phyloP scores from a whole-genome alignment of 2,329 filamentous ascomycete genomes.

The Monascus ruber region DNA sequence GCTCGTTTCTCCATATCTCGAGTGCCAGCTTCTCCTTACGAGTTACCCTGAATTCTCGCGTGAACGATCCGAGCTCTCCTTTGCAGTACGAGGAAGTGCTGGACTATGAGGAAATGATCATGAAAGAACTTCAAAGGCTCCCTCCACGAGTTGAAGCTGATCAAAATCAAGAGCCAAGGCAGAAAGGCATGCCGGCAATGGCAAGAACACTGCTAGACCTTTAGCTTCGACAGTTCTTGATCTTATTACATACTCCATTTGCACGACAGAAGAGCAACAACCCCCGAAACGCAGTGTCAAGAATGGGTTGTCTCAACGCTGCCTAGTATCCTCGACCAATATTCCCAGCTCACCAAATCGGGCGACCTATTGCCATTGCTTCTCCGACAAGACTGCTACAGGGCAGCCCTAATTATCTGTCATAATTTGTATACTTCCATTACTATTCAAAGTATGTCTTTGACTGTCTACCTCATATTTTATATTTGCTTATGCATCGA shows the following conservation, averaged over 20 bases:
- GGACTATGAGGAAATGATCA: conserved; percentile 15
- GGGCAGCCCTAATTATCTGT: conserved; percentile 9
- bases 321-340: conserved; percentile 8
- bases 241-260: conserved; percentile 19
- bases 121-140: conserved; percentile 12
- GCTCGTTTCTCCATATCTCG: conserved; percentile 16
- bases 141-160: conserved; percentile 9
- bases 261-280: conserved; percentile 10
- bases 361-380: conserved; percentile 6
- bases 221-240: conserved; percentile 18
- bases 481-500: conserved; percentile 1
- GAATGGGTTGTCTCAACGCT: conserved; percentile 13
- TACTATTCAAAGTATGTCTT: conserved; percentile 2
- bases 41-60: conserved; percentile 13
- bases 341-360: conserved; percentile 4
- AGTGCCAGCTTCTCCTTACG: conserved; percentile 14
- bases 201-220: conserved; percentile 12
- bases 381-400: conserved; percentile 11
- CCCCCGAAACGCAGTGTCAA: conserved; percentile 13
- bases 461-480: neutral
- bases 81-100: conserved; percentile 15
- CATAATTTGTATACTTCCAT: conserved; percentile 7
- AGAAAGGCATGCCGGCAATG: conserved; percentile 1
- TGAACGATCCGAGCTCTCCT: conserved; percentile 15
- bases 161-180: neutral